Conservation (phyloP, 2,329 filamentous ascomycete species). For the Neonectria hederae region DNA sequence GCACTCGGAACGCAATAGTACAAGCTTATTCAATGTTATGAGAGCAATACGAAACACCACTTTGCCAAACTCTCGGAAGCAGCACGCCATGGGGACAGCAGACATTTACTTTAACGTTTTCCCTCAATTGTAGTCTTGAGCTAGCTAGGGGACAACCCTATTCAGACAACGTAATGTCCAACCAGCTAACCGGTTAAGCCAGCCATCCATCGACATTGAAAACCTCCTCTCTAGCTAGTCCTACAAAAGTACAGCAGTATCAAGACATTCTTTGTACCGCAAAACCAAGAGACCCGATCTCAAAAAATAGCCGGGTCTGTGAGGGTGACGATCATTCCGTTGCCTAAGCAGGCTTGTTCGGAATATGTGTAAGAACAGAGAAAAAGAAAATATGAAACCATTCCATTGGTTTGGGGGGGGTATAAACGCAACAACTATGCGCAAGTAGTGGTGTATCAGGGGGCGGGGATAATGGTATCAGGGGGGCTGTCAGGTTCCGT, state of each 20-base stretch:
- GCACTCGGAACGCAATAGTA: too few species aligned
- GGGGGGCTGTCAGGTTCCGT: slow-evolving; percentile 32
- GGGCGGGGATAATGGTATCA: slow-evolving; percentile 41
- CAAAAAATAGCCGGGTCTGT: slow-evolving; percentile 32
- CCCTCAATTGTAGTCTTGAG: slow-evolving; percentile 43
- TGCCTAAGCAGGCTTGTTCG: slow-evolving; percentile 14
- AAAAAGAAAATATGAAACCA: slow-evolving; percentile 31
- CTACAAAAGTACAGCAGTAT: slow-evolving; percentile 41
- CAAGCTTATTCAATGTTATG: not conserved
- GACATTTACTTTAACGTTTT: slow-evolving; percentile 36
- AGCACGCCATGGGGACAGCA: slow-evolving; percentile 3
- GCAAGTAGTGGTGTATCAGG: slow-evolving; percentile 36
- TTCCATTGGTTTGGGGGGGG: slow-evolving; percentile 33
- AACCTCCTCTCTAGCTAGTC: slow-evolving; percentile 37
- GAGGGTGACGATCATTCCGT: slow-evolving; percentile 36
- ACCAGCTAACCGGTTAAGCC: slow-evolving; percentile 31
- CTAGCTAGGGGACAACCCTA: slow-evolving; percentile 31
- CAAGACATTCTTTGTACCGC: slow-evolving; percentile 36
- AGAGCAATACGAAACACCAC: not conserved
- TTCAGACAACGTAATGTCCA: slow-evolving; percentile 39
- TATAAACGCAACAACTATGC: slow-evolving; percentile 43
- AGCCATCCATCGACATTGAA: slow-evolving; percentile 29
- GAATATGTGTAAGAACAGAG: slow-evolving; percentile 34
- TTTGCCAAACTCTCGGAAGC: not conserved
- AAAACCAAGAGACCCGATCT: slow-evolving; percentile 33